These are phyloP conservation scores for Trichoderma afroharzianum DNA, from an alignment of 2,329 filamentous ascomycete genomes.

Conservation along the genomic window DNA sequence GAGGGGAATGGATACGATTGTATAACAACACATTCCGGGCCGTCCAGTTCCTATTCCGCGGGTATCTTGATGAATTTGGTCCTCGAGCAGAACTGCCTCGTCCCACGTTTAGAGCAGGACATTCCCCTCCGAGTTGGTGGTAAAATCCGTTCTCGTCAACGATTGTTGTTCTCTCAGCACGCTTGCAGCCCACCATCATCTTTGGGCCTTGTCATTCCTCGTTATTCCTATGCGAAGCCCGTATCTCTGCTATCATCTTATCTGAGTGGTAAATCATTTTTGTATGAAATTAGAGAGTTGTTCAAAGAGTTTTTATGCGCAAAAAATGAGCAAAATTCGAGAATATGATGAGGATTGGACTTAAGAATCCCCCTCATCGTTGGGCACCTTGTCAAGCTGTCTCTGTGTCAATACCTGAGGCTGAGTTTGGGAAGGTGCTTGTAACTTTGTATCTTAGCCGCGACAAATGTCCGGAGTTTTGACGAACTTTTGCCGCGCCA, in stretches of 20 bases:
- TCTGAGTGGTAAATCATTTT: background rate
- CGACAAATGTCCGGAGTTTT: background rate
- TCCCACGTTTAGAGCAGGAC: background rate
- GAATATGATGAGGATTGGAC: background rate
- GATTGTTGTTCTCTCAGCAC: background rate
- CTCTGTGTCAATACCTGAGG: background rate
- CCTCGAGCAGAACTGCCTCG: background rate
- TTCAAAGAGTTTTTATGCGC: background rate
- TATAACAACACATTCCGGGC: background rate
- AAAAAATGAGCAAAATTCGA: background rate
- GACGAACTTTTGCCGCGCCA: background rate
- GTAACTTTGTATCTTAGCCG: background rate
- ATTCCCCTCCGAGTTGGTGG: too few relatives aligned
- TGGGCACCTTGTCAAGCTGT: background rate
- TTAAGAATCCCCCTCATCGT: background rate
- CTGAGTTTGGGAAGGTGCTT: background rate
- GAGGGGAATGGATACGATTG: background rate
- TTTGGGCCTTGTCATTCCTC: background rate
- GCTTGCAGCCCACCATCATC: background rate
- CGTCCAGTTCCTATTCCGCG: background rate
- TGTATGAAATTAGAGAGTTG: background rate
- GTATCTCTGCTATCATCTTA: background rate
- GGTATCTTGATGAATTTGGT: background rate
- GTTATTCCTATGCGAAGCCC: background rate
- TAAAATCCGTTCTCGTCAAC: background rate